phyloP scores from a whole-genome alignment of 306 rosid species.

The Dalbergia cultrata region DNA sequence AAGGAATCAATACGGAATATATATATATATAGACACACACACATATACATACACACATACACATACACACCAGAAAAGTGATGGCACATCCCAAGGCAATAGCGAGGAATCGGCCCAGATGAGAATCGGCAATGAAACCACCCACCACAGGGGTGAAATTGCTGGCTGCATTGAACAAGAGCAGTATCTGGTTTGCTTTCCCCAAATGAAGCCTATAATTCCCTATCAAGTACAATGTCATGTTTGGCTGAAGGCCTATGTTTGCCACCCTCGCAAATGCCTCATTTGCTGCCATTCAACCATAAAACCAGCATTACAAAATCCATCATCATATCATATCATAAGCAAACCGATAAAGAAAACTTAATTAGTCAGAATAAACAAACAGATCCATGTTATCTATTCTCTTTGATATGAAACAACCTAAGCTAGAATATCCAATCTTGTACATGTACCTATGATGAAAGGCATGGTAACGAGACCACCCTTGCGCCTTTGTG shows the following conservation, averaged over 20 bases:
- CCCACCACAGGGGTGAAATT: conserved; percentile 71
- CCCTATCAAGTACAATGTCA: conserved; percentile 64
- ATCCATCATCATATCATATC: no score
- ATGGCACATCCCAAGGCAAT: conserved; percentile 63
- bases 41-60: no score
- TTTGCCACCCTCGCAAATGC: conserved; percentile 71
- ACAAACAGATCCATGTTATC: neutral
- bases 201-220: conserved; percentile 61
- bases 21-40: no score
- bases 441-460: conserved; percentile 49
- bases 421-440: conserved; percentile 27
- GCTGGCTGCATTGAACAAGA: conserved; percentile 57
- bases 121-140: conserved; percentile 76
- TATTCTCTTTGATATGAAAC: neutral
- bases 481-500: conserved; percentile 62
- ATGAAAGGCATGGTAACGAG: conserved; percentile 78
- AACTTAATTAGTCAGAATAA: neutral
- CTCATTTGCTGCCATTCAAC: conserved; percentile 64
- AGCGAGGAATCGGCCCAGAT: conserved; percentile 71
- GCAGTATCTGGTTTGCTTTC: conserved; percentile 57
- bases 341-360: no score
- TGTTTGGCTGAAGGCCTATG: conserved; percentile 66
- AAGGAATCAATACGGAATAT: neutral
- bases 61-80: conserved; percentile 63
- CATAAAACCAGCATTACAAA: no score